phyloP scores from a whole-genome alignment of 768 basidiomycete species.

The Phaeotremella fagi region DNA sequence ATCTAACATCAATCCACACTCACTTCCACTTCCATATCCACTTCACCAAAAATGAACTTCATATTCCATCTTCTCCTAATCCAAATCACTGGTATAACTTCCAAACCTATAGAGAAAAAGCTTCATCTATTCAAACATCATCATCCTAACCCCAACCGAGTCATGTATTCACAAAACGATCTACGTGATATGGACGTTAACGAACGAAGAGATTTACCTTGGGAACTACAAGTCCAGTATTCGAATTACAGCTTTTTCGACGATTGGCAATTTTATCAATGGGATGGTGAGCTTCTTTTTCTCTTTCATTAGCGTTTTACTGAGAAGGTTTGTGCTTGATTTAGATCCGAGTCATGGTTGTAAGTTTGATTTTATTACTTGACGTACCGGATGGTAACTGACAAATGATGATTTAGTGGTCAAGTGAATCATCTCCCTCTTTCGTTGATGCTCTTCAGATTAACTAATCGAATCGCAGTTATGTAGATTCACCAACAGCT shows the following conservation, averaged over 20 bases:
- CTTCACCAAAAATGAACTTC: too few relatives aligned
- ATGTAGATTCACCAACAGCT: slow-evolving; percentile 30
- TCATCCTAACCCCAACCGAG: background rate
- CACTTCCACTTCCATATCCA: too few relatives aligned
- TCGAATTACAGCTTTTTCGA: slow-evolving; percentile 38
- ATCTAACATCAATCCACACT: too few relatives aligned
- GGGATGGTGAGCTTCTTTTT: slow-evolving; percentile 21
- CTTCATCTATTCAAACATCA: background rate
- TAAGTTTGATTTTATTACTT: too few relatives aligned
- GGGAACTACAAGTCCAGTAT: slow-evolving; percentile 31
- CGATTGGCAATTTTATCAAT: slow-evolving; percentile 38
- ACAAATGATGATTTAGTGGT: slow-evolving; percentile 24
- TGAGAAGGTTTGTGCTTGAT: slow-evolving; percentile 3
- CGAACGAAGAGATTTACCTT: background rate
- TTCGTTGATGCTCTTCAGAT: background rate
- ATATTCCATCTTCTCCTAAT: background rate
- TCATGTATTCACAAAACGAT: too few relatives aligned
- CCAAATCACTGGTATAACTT: background rate
- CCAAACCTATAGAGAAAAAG: background rate
- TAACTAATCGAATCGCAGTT: slow-evolving; percentile 16
- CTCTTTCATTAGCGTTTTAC: slow-evolving; percentile 1
- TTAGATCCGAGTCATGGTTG: slow-evolving; percentile 42
- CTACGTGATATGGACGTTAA: too few relatives aligned
- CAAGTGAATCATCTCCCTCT: slow-evolving; percentile 16
- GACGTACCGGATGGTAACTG: too few relatives aligned